These are phyloP conservation scores for Paxillus ammoniavirescens DNA, from an alignment of 768 basidiomycete genomes.

Conservation along the genomic window DNA sequence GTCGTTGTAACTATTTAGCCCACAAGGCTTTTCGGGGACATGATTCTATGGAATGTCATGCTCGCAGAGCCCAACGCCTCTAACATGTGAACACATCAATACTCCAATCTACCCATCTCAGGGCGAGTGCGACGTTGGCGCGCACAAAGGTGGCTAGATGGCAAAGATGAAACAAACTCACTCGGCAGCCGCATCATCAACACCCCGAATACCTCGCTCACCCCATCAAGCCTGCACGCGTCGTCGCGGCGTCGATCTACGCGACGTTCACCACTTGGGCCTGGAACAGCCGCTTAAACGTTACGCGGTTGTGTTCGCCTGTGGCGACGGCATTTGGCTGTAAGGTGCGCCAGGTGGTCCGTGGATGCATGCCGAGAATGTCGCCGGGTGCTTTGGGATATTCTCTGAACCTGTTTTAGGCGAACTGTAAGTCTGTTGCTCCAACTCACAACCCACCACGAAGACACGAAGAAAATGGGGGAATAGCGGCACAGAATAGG, in stretches of 20 bases:
- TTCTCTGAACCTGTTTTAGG: conserved; percentile 73
- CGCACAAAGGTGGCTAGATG: background rate
- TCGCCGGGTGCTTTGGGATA: conserved; percentile 94
- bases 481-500: background rate
- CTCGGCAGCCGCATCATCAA: conserved; percentile 80
- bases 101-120: conserved; percentile 61
- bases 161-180: conserved; percentile 27
- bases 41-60: conserved; percentile 57
- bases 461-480: background rate
- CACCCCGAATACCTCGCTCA: conserved; percentile 87
- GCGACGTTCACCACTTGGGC: conserved; percentile 87
- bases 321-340: conserved; percentile 80
- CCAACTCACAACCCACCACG: too few species aligned
- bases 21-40: too few species aligned
- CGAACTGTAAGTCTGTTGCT: conserved; percentile 55
- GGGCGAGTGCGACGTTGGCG: background rate
- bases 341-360: conserved; percentile 80
- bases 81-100: conserved; percentile 89
- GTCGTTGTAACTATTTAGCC: too few species aligned
- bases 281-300: conserved; percentile 94
- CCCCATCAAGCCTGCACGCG: conserved; percentile 85
- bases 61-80: conserved; percentile 91
- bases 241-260: too few species aligned
- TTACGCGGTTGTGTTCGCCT: conserved; percentile 91
- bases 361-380: conserved; percentile 80